phyloP scores from a whole-genome alignment of 2,329 filamentous ascomycete species.

The Aureobasidium sp. region DNA sequence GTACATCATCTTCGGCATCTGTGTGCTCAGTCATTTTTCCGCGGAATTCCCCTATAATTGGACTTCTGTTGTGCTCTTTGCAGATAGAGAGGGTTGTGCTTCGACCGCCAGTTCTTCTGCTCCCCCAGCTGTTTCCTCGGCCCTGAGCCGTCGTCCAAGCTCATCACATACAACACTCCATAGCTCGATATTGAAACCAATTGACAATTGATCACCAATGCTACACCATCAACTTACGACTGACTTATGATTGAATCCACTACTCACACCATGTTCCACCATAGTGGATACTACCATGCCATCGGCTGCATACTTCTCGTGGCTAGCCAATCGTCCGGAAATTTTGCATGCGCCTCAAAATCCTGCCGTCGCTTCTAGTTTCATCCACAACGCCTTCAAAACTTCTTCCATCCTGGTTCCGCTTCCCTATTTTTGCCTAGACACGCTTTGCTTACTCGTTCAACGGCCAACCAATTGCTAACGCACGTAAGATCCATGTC shows the following conservation, averaged over 20 bases:
- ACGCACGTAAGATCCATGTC: neutral
- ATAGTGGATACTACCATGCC: neutral
- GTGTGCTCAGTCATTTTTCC: too few relatives aligned
- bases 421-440: neutral
- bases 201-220: neutral
- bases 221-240: neutral
- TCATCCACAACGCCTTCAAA: conserved; percentile 3
- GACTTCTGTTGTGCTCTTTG: neutral
- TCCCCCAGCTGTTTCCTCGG: neutral
- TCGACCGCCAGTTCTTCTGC: neutral
- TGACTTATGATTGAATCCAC: neutral
- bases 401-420: neutral
- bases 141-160: neutral
- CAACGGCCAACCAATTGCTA: neutral
- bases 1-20: too few relatives aligned
- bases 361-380: neutral
- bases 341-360: conserved; percentile 6
- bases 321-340: neutral
- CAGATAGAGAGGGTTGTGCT: neutral
- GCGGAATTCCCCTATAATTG: too few relatives aligned
- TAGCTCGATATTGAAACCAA: neutral
- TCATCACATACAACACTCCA: neutral
- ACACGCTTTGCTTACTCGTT: neutral
- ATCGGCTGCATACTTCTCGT: neutral
- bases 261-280: neutral